Base-by-base conservation (phyloP, 495 filamentous ascomycete species). In the Aspergillus egyptiacus region DNA sequence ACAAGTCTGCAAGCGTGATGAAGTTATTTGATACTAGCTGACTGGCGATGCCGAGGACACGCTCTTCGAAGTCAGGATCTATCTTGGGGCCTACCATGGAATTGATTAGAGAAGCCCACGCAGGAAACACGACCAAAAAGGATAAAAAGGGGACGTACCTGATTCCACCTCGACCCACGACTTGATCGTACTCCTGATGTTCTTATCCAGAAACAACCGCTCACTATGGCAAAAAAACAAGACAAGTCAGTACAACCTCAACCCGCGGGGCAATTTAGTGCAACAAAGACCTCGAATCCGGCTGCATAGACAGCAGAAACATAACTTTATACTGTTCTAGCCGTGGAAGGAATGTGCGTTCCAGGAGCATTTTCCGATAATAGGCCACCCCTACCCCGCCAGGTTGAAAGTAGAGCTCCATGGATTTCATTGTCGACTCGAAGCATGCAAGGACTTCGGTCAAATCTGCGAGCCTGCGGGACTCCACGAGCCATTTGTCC, bases 401-500 rank as follows among this genome's bases (percentile, higher is more conserved):
- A 0, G 66, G 66, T 24, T 69, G 66, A 20, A 69, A 61, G 22
- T 67, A 64, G 0, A 60, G 10, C 28, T 69, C 66, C 8, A 69
- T 54, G 0, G 59, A 48, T 32, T 57, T 51, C 22, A 64, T 55
- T 0, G 50, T 66, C 11, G 37, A 53, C 4, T 46, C 60, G 28
- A 65, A 64, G 22, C 25, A 56, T 0, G 5, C 14, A 2, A 65
- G 50, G 5, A 63, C 3, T 36, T 69, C 66, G 13, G 38, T 48
- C 9, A 69, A 39, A 1, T 9, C 46, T 0, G 28, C 34, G 0
- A 68, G 50, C 15, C 65, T 60, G 0, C 37, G 25, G 2, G 44
- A 5, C n/a, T 52, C 59, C 0, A 64, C 44, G 15, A 62, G 13
- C 60, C 59, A 64, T 54, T 61, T 61, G 13, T 64, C 59, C 10